phyloP scores from a whole-genome alignment of 768 basidiomycete species.

The Tylopilus felleus region DNA sequence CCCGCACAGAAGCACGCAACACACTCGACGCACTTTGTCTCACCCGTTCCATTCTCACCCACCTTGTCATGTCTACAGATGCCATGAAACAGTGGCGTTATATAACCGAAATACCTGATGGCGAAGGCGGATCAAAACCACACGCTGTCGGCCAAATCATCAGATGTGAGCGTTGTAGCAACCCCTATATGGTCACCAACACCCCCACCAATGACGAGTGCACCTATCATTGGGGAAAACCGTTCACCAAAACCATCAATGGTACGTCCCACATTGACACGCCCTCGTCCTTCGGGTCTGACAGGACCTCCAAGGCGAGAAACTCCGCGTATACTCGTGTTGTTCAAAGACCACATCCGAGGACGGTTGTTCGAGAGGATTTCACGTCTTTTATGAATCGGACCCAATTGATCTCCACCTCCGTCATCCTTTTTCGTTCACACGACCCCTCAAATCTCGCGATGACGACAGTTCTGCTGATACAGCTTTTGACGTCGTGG shows the following conservation, averaged over 20 bases:
- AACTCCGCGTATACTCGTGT: slow-evolving; percentile 69
- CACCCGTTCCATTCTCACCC: slow-evolving; percentile 49
- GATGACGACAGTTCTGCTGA: slow-evolving; percentile 17
- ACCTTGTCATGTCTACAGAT: slow-evolving; percentile 54
- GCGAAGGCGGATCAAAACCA: slow-evolving; percentile 61
- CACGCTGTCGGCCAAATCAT: slow-evolving; percentile 56
- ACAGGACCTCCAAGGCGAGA: slow-evolving; percentile 50
- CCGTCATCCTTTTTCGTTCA: slow-evolving; percentile 68
- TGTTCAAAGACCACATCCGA: slow-evolving; percentile 63
- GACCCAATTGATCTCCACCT: slow-evolving; percentile 62
- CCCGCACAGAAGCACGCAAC: slow-evolving; percentile 54
- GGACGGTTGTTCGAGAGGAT: slow-evolving; percentile 70
- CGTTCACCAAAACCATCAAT: slow-evolving; percentile 55
- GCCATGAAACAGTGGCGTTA: slow-evolving; percentile 69
- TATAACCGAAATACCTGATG: slow-evolving; percentile 62
- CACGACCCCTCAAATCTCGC: slow-evolving; percentile 22
- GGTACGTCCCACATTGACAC: slow-evolving; percentile 42
- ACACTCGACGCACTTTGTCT: slow-evolving; percentile 51
- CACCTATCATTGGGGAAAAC: slow-evolving; percentile 79
- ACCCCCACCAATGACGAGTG: slow-evolving; percentile 61
- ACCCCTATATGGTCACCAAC: slow-evolving; percentile 65
- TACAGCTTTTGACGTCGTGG: slow-evolving; percentile 68
- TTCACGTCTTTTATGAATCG: slow-evolving; percentile 89
- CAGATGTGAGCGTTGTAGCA: slow-evolving; percentile 78
- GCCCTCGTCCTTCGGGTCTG: not conserved